Evolutionary conservation across 345 rosid genomes (phyloP), one percentile per base, ranked within the genome.

Genomic region (Geranium rotundifolium): DNA sequence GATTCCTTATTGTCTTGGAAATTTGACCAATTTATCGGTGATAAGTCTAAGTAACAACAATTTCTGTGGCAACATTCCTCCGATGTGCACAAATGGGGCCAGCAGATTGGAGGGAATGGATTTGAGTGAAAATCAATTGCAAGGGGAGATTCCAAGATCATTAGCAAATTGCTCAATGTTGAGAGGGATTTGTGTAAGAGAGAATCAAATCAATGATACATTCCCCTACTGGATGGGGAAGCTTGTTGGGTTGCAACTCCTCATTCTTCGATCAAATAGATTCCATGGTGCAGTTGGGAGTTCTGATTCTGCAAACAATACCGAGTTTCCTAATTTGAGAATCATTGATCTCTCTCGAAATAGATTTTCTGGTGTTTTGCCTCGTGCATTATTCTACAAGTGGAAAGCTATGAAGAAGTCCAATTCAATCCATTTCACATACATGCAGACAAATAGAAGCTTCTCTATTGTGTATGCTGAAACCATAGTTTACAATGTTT

Each of bases 31-130:
- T 15, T 29, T 69, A 7, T 17, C 27, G 2, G 30, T 69, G 19
- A 23, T 66, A 34, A 65, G 54, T 59, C 8, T 69, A 27, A 17
- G 37, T 0, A 63, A 20, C 37, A 69, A 73, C 63, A 37, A 62
- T 37, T 69, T 73, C 7, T 13, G 59, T 19, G 77, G 71, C 17
- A 17, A 59, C 7, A 37, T 73, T 52, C 70, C 61, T 20, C 13
- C 23, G 29, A 46, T 56, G 29, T 69, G 69, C 19, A 12, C 5
- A 56, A 65, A 6, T 27, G 56, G 50, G 19, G 41, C 5, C 8
- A 60, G 57, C 56, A 29, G 10, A 5, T 57, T 73, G 29, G 37
- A 12, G 60, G 27, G 56, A 56, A 57, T 73, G 19, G 69, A 57
- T 20, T 62, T 73, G 60, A 20, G 70, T 1, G 13, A 31, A 5